Evolutionary conservation across 257 asterid genomes (phyloP), one percentile per base, ranked within the genome.

Genomic region (Buddleja alternifolia): DNA sequence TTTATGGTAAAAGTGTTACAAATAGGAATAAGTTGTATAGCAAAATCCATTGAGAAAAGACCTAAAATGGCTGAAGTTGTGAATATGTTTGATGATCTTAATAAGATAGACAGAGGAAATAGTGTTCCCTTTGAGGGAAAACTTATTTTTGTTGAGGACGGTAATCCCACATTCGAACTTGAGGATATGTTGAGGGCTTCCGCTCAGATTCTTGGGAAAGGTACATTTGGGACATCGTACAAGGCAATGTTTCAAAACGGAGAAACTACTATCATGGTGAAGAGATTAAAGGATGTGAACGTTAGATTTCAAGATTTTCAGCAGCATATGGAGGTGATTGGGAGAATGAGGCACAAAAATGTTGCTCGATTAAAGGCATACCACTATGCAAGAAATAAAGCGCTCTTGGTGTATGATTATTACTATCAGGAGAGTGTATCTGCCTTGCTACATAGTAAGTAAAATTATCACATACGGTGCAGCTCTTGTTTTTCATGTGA

Each of bases 361-460:
- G 29, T 69, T 46, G 44, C 44, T 32, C 69, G 63, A 21, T 44
- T 66, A 20, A 66, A 62, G 46, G 73, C 73, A 55, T 66, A 55
- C 59, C 66, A 48, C 42, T 46, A 45, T 52, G 29, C 69, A n/a
- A 50, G 45, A 23, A 46, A 73, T 56, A 73, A 73, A 55, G 66
- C 65, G 44, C 36, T 73, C 36, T 58, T 73, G 46, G 62, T 66
- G 16, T 66, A 20, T 24, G 73, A 73, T 36, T 56, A 66, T 36
- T 56, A 65, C 29, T 40, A 67, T 25, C 32, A 14, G 67, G 61
- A 68, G n/a, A 73, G 51, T 48, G 66, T 73, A 29, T 53, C 74
- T 58, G 45, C 78, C n/a, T 57, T 59, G 66, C 56, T 73, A 23
- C 78, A 73, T 60, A 11, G 69, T 66, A 48, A 29, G 19, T n/a